Percentiles rank a stretch among this genome's conserved stretches.
These are phyloP conservation scores for Huntiella bhutanensis DNA, from an alignment of 2,329 filamentous ascomycete genomes.

Conservation along the genomic window DNA sequence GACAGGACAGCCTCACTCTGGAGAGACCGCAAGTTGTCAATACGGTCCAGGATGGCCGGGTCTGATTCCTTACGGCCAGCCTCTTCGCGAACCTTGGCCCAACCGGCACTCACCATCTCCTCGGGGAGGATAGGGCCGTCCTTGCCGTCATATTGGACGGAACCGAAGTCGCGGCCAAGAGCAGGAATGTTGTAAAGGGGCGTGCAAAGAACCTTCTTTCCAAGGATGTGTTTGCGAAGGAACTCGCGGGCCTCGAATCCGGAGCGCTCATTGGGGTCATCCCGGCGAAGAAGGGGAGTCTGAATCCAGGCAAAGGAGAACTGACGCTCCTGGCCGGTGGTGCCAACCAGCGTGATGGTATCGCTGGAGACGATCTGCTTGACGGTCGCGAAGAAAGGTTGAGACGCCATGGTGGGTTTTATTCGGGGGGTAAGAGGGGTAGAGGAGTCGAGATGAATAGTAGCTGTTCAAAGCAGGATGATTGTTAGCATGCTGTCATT, in stretches of 20 bases:
- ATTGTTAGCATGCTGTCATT: no score
- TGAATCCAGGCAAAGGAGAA: conserved; percentile 85
- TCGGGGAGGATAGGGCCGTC: conserved; percentile 66
- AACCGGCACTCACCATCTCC: conserved; percentile 67
- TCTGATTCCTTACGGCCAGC: conserved; percentile 80
- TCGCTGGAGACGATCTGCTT: conserved; percentile 92
- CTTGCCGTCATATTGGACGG: conserved; percentile 51
- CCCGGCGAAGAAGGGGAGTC: conserved; percentile 68
- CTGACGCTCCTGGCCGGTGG: conserved; percentile 57
- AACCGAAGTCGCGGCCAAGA: conserved; percentile 73
- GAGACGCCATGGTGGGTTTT: conserved; percentile 14
- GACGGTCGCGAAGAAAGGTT: conserved; percentile 50
- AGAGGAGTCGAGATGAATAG: no score
- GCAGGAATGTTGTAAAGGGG: conserved; percentile 76
- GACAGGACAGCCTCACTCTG: conserved; percentile 64
- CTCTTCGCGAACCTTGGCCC: conserved; percentile 86
- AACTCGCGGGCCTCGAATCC: conserved; percentile 92
- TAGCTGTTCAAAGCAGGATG: no score
- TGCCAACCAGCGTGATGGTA: conserved; percentile 41
- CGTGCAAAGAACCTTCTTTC: conserved; percentile 71
- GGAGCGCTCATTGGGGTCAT: conserved; percentile 68
- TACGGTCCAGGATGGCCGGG: conserved; percentile 48
- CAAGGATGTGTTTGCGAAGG: conserved; percentile 64
- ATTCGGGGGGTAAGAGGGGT: not conserved
- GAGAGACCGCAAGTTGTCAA: conserved; percentile 60